Evolutionary conservation across 805 yeast genomes (phyloP), one percentile per base, ranked within the genome.

Genomic region (Barnettozyma populi): DNA sequence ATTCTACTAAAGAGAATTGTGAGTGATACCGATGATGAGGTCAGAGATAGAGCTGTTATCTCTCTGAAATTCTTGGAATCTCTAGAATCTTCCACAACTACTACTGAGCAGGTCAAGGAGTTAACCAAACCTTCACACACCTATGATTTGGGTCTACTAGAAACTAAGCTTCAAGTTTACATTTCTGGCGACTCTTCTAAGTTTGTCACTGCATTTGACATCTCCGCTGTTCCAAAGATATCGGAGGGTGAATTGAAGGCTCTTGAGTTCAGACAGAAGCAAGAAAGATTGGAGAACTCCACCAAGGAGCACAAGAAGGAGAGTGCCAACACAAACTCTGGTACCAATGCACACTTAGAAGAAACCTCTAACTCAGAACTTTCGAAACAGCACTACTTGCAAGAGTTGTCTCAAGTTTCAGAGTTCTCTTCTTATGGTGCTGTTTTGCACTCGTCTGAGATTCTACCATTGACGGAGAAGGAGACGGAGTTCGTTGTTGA

Each of bases 41-140:
- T 94, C 31, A 88, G 99, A 73, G 99, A 92, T 65, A 83, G 99
- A 65, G 97, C 99, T 9, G 86, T 95, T 2, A 73, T 92, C 57
- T 84, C 96, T 2, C 75, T 92, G 61, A 76, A 80, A 54, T 79
- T 90, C 52, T 76, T 87, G 52, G 70, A 70, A 29, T 48, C 52
- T 18, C 37, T 56, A 16, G 69, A 69, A 23, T 55, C 65, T 36
- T 64, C 66, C 44, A 65, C 67, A 19, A 55, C 64, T 19, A 67
- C 70, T 11, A 61, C 63, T 45, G 59, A 56, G 37, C 47, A 55
- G 16, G 70, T 74, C 24, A 69, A 72, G 35, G 72, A 71, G 44
- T 79, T 84, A 56, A 76, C 90, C 52, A 76, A 82, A 46, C 86
- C 90, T 46, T 78, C 79, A 44, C 73, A 79, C 51, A 78, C 77